phyloP scores from a whole-genome alignment of 495 filamentous ascomycete genomes.

The Saxophila tyrrhenica region DNA sequence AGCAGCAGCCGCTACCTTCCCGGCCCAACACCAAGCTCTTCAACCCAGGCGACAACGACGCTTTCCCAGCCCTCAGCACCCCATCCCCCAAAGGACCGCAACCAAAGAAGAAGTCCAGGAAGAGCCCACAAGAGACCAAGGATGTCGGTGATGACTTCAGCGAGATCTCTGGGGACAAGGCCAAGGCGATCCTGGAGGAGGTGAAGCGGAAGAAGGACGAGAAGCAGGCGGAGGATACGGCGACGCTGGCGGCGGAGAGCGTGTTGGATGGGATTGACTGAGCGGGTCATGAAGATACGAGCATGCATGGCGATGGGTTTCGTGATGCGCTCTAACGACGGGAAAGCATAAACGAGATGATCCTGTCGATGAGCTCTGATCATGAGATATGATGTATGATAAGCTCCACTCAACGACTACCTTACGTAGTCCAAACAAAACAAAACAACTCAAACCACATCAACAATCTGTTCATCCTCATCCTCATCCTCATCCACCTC shows the following conservation, averaged over 20 bases:
- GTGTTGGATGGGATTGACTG: constrained; percentile 9
- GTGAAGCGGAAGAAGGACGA: constrained; percentile 15
- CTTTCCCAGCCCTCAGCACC: constrained; percentile 10
- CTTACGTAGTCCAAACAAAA: not conserved
- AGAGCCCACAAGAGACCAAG: not conserved
- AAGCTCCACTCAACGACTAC: not conserved
- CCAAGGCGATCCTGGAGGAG: constrained; percentile 9
- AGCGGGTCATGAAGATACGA: not conserved
- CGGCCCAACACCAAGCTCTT: not conserved
- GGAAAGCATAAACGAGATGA: not conserved
- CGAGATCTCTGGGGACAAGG: constrained; percentile 17
- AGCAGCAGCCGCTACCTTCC: not conserved
- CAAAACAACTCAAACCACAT: constrained; percentile 22
- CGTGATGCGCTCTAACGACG: too few relatives aligned
- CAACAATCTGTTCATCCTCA: constrained; percentile 38
- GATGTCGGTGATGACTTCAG: not conserved
- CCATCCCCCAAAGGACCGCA: not conserved
- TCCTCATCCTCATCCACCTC: constrained; percentile 31
- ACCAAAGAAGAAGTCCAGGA: not conserved
- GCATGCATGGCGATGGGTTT: not conserved
- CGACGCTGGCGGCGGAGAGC: constrained; percentile 11
- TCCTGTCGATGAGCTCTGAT: not conserved
- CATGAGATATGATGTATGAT: not conserved
- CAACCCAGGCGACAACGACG: constrained; percentile 4
- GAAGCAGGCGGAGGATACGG: constrained; percentile 10